phyloP scores from a whole-genome alignment of 768 basidiomycete species.

The Ephemerocybe angulata region DNA sequence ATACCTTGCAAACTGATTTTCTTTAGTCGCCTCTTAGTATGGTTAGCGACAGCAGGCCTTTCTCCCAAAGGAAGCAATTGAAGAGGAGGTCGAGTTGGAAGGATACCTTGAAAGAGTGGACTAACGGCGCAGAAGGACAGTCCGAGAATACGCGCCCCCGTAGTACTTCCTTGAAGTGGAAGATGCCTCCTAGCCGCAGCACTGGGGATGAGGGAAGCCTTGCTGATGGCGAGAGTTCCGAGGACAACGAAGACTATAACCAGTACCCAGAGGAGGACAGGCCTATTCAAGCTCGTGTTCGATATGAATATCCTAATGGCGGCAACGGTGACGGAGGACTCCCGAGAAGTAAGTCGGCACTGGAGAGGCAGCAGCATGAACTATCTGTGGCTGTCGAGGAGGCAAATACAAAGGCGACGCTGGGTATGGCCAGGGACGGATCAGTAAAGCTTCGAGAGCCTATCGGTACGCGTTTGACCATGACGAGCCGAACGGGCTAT shows the following conservation, averaged over 20 bases:
- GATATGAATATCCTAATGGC: constrained; percentile 45
- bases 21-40: constrained; percentile 82
- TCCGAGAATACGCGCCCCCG: constrained; percentile 13
- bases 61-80: constrained; percentile 40
- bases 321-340: constrained; percentile 13
- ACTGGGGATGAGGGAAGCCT: constrained; percentile 44
- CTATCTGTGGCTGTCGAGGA: constrained; percentile 48
- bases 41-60: constrained; percentile 65
- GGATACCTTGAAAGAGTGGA: constrained; percentile 49
- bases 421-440: constrained; percentile 24
- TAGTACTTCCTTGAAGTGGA: constrained; percentile 25
- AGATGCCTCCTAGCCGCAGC: constrained; percentile 19
- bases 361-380: constrained; percentile 50
- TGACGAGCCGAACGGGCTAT: constrained; percentile 92
- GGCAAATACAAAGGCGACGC: constrained; percentile 45
- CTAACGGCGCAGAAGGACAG: constrained; percentile 37
- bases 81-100: constrained; percentile 58
- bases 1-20: not conserved
- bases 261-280: constrained; percentile 65
- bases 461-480: constrained; percentile 85
- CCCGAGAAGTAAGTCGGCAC: constrained; percentile 33
- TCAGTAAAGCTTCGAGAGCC: constrained; percentile 46
- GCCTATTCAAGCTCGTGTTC: constrained; percentile 71
- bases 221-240: constrained; percentile 54
- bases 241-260: constrained; percentile 45